phyloP scores from a whole-genome alignment of 257 asterid species.

The Galeopsis tetrahit region DNA sequence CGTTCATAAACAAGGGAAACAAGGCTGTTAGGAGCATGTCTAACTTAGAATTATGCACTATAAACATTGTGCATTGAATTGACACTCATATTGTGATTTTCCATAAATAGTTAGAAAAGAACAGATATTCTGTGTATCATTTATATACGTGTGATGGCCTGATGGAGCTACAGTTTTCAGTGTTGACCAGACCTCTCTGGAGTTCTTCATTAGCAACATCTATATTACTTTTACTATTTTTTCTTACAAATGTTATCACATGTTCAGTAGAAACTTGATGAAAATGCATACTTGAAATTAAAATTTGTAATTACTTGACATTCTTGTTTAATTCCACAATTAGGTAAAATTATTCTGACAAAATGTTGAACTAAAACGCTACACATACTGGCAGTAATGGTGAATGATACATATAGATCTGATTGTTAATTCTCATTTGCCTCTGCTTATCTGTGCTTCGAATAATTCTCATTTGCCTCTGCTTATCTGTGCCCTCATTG shows the following conservation, averaged over 20 bases:
- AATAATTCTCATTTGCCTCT: not conserved
- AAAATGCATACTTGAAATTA: not conserved
- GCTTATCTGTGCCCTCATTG: not conserved
- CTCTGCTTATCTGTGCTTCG: not conserved
- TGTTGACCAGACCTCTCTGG: not conserved
- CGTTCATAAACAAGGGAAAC: slow-evolving; percentile 13
- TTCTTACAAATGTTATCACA: no score
- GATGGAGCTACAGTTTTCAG: not conserved
- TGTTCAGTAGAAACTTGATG: no score
- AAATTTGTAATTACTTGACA: not conserved
- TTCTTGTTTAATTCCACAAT: not conserved
- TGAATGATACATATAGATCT: not conserved
- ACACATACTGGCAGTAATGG: not conserved
- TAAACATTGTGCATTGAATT: not conserved
- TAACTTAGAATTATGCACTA: not conserved
- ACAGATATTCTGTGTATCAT: not conserved
- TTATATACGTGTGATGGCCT: not conserved
- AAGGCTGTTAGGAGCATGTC: not conserved
- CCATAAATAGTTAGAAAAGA: not conserved
- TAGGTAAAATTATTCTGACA: not conserved
- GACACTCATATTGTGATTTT: not conserved
- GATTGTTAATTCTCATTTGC: not conserved
- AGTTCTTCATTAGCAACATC: not conserved
- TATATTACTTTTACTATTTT: not conserved
- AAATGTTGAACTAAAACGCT: not conserved